Evolutionary conservation across 495 filamentous ascomycete species (phyloP), one percentile per base, ranked within the genome.

Genomic region (Wilcoxina mikolae): DNA sequence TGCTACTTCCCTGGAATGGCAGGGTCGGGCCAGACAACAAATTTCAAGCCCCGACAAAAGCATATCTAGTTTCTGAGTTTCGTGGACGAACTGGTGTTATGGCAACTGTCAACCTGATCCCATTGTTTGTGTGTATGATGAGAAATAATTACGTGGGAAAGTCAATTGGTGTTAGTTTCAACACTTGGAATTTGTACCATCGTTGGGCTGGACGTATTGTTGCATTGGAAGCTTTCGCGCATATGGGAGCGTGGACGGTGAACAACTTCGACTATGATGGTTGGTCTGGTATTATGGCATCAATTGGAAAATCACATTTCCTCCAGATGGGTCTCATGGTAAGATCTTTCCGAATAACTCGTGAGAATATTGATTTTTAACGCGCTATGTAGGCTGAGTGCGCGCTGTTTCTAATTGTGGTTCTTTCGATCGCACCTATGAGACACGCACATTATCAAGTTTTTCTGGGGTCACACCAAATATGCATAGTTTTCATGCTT

Each of bases 381-480:
- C n/a, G n/a, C n/a, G 58, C 45, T 35, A 18, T 56, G 15, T 43
- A 76, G 74, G 69, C 67, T 43, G 64, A 69, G 12, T 63, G 78
- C 15, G 76, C 75, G 12, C 69, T 88, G 54, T 57, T 74, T 31
- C 58, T 83, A 56, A 61, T 87, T 28, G 56, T 82, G 24, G 60
- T 87, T 41, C 56, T 76, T 22, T 83, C 88, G 25, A 71, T 81
- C 11, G 85, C 85, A 1, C 77, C 85, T 3, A 60, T 98, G 41
- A 79, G 91, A 31, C 90, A 95, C 68, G 89, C 90, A 17, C 95
- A 94, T 69, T 96, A 98, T 68, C 93, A 96, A 69, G 85, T 83
- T 0, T 98, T 96, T 70, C 73, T 96, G 54, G 80, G 84, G 58
- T 61, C 82, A 22, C 91, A 98, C 68, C 84, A 93, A 58, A 70